These are phyloP conservation scores for Biscogniauxia mediterranea DNA, from an alignment of 2,329 filamentous ascomycete genomes.

Conservation along the genomic window DNA sequence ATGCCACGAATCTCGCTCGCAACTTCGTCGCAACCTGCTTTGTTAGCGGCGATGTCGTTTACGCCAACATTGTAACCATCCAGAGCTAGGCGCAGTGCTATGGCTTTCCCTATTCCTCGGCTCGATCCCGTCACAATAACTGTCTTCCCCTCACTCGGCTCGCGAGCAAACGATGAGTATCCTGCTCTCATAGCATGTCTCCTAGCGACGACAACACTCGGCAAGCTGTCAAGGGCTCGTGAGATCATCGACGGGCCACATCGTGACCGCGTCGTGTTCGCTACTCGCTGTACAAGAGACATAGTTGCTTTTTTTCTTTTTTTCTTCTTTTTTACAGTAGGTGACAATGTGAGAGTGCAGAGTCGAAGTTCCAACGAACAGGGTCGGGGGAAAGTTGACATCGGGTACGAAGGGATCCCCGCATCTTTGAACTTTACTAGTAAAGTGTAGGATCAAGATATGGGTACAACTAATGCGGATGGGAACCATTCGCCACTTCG, in stretches of 20 bases:
- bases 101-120: constrained; percentile 54
- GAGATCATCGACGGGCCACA: background rate
- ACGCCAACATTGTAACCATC: constrained; percentile 67
- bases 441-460: background rate
- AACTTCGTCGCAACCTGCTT: constrained; percentile 49
- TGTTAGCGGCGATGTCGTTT: constrained; percentile 58
- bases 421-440: background rate
- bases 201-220: background rate
- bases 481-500: too few relatives aligned
- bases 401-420: background rate
- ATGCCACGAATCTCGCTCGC: constrained; percentile 51
- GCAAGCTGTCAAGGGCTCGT: background rate
- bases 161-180: constrained; percentile 22
- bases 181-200: constrained; percentile 1
- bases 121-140: constrained; percentile 32
- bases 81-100: constrained; percentile 60
- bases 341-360: background rate
- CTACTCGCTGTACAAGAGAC: background rate
- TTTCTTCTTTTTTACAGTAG: background rate
- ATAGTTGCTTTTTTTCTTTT: too few relatives aligned
- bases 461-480: background rate
- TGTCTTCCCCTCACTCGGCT: constrained; percentile 16
- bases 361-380: background rate
- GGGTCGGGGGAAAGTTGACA: background rate
- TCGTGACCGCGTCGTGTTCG: background rate